These are phyloP conservation scores for Oryza rufipogon DNA, from an alignment of 176 grass and related monocot species.

Conservation along the genomic window DNA sequence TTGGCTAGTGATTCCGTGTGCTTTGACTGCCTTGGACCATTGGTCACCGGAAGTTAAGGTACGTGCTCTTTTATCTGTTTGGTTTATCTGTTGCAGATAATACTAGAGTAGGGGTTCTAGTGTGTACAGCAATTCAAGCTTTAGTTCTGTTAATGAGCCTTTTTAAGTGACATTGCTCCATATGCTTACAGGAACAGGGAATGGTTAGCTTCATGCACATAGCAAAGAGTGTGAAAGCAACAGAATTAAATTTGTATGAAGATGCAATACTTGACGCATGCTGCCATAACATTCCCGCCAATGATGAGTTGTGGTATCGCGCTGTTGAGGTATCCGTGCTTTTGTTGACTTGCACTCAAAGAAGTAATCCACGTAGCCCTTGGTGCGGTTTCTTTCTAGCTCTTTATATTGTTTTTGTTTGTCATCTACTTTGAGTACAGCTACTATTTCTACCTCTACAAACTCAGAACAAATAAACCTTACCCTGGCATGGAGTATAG, in stretches of 20 bases:
- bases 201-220: constrained; percentile 75
- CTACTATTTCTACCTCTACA: constrained; percentile 12
- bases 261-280: constrained; percentile 87
- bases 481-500: not conserved
- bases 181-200: constrained; percentile 69
- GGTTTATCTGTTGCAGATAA: constrained; percentile 23
- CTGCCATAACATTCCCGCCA: constrained; percentile 71
- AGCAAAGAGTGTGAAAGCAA: constrained; percentile 68
- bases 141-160: not conserved
- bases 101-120: not conserved
- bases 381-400: constrained; percentile 57
- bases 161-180: constrained; percentile 15
- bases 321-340: constrained; percentile 77
- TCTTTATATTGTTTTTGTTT: not conserved
- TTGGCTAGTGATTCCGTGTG: constrained; percentile 80
- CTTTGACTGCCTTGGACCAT: constrained; percentile 85
- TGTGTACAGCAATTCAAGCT: not conserved
- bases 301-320: constrained; percentile 73
- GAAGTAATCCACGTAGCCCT: constrained; percentile 71
- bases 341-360: constrained; percentile 63
- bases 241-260: constrained; percentile 86
- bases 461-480: not conserved
- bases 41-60: constrained; percentile 94
- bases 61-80: not conserved
- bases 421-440: not conserved